phyloP scores from a whole-genome alignment of 2,329 filamentous ascomycete genomes.

The Aphanoascus verrucosus region DNA sequence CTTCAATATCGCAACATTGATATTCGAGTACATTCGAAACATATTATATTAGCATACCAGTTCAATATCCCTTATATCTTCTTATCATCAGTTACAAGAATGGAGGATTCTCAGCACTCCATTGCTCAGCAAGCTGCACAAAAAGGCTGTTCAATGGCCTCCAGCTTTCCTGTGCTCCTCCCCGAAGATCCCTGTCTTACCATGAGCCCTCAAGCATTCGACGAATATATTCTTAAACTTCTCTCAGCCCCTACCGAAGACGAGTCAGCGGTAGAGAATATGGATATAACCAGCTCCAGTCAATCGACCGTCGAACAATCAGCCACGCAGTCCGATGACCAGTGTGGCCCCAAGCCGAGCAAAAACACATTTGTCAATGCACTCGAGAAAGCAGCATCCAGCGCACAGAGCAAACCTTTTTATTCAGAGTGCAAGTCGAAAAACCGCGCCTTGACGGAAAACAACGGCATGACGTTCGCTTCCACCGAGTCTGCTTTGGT shows the following conservation, averaged over 20 bases:
- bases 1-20: too few species aligned
- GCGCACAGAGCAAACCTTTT: not conserved
- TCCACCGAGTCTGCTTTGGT: conserved; percentile 41
- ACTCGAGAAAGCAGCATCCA: not conserved
- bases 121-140: not conserved
- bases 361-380: conserved; percentile 7
- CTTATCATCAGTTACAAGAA: not conserved
- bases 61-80: too few species aligned
- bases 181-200: conserved; percentile 13
- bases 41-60: too few species aligned
- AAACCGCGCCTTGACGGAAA: conserved; percentile 41
- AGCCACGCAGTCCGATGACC: not conserved
- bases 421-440: not conserved
- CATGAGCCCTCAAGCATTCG: conserved; percentile 9
- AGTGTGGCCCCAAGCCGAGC: not conserved
- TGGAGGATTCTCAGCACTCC: not conserved
- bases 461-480: conserved; percentile 40
- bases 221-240: conserved; percentile 3
- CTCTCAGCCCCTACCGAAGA: conserved; percentile 1
- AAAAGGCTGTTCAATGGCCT: conserved; percentile 10
- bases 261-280: conserved; percentile 23
- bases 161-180: conserved; percentile 14
- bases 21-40: too few species aligned
- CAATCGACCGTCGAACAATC: not conserved
- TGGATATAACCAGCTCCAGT: conserved; percentile 19